phyloP scores from a whole-genome alignment of 768 basidiomycete genomes.

The Xerocomellus intermedius region DNA sequence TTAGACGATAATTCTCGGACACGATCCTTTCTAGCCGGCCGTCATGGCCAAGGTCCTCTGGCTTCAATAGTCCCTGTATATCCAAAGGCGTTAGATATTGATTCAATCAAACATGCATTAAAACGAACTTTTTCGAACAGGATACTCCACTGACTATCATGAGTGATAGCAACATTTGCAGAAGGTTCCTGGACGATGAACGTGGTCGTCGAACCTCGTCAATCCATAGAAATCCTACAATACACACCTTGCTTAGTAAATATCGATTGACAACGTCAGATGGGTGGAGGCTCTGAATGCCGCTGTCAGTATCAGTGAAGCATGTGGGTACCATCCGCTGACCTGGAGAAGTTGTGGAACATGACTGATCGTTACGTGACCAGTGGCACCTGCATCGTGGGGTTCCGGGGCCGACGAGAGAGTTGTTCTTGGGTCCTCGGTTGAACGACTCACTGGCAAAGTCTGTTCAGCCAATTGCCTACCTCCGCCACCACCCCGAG shows the following conservation, averaged over 20 bases:
- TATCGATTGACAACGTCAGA: constrained; percentile 16
- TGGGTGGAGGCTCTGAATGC: constrained; percentile 7
- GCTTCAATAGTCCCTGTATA: constrained; percentile 5
- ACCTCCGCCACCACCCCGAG: background rate
- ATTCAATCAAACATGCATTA: background rate
- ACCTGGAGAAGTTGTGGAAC: background rate
- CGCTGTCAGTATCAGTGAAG: background rate
- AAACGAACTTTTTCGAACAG: constrained; percentile 8
- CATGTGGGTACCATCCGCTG: background rate
- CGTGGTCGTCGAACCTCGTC: too few relatives aligned
- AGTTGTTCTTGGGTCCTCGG: background rate
- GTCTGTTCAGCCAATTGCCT: background rate
- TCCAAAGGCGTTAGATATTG: background rate
- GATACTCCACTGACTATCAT: constrained; percentile 14
- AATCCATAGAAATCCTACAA: background rate
- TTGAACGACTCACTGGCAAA: background rate
- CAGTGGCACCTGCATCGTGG: background rate
- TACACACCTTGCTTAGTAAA: constrained; percentile 6
- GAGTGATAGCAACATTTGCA: constrained; percentile 11
- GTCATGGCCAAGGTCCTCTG: constrained; percentile 3
- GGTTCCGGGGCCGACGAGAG: background rate
- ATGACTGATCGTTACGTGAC: background rate
- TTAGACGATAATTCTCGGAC: constrained; percentile 7
- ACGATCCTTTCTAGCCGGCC: background rate
- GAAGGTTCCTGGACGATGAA: constrained; percentile 5